Evolutionary conservation across 352 stramenopile species (phyloP), one percentile per base, ranked within the genome.

Genomic region (Peronosclerospora sorghi): DNA sequence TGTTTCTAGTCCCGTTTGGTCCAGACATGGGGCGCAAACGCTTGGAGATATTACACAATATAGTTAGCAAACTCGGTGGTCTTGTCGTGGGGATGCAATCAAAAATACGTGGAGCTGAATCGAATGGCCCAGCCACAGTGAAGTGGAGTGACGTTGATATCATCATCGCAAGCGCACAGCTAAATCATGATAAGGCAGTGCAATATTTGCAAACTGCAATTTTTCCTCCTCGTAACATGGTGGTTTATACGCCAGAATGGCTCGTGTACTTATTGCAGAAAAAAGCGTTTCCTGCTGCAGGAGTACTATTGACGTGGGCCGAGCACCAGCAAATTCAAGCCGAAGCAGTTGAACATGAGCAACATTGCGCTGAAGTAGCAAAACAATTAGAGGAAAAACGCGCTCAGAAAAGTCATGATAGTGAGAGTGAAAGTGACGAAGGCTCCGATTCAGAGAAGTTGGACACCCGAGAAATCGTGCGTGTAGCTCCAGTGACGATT

Each of bases 1-100:
- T 86, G 23, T 35, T 85, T 17, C 18, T 90, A 10, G 61, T 83
- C 10, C 64, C 78, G 0, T 51, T 80, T 8, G 74, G 78, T 9
- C 38, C 49, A 0, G 78, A 87, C 32, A 75, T 90, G 54, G 77
- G 73, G 54, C 62, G 66, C 5, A 81, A 72, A 32, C 66, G 74
- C 23, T 44, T 85, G 18, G 62, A 72, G 21, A 77, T 90, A 37
- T 83, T 76, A 57, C 51, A 65, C 19, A 55, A 75, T 20, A 66
- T 86, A 45, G 54, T 86, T 6, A 17, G 50, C 8, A 76, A 75
- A 28, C 32, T 86, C 4, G 73, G 73, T 20, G 71, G 71, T 10
- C 56, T 3, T 10, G 51, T 81, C 6, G 57, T 79, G 10, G 27
- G 62, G 7, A 18, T 13, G 0, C 21, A 49, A 7, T 15, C 32